Evolutionary conservation across 371 early-diverging fungal genomes (phyloP).

Genomic region (Apophysomyces ossiformis): DNA sequence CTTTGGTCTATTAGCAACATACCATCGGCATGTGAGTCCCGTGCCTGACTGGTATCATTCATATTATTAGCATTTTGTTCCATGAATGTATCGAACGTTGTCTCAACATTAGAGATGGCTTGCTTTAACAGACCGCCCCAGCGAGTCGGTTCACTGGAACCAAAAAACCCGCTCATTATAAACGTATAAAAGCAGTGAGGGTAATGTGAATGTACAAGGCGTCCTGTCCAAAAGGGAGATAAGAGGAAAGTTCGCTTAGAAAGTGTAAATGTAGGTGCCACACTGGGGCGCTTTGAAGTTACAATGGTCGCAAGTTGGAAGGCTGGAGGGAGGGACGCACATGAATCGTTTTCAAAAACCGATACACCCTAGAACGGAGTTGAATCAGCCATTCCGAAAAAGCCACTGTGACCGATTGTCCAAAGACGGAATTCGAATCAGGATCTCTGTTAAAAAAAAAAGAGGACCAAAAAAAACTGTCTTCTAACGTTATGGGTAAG

Average conservation of each 20-base stretch:
- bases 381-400: neutral
- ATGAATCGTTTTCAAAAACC: neutral
- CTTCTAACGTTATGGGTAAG: slow-evolving; percentile 64
- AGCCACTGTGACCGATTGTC: slow-evolving; percentile 1
- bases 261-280: neutral
- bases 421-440: neutral
- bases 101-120: slow-evolving; percentile 80
- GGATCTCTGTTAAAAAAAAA: neutral
- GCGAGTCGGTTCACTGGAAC: slow-evolving; percentile 35
- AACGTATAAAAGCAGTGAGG: neutral
- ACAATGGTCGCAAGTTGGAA: no score
- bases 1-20: neutral
- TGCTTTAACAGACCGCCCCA: slow-evolving; percentile 78
- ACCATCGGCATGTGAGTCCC: neutral
- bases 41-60: neutral
- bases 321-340: no score
- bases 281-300: no score
- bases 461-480: neutral
- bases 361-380: neutral
- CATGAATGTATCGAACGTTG: slow-evolving; percentile 78
- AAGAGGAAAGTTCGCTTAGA: neutral
- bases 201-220: neutral
- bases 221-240: slow-evolving; percentile 1
- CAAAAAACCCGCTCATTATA: slow-evolving; percentile 49
- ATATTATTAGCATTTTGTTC: slow-evolving; percentile 40